Conservation (phyloP, 352 stramenopile genomes). For the Pythium sukuiense region DNA sequence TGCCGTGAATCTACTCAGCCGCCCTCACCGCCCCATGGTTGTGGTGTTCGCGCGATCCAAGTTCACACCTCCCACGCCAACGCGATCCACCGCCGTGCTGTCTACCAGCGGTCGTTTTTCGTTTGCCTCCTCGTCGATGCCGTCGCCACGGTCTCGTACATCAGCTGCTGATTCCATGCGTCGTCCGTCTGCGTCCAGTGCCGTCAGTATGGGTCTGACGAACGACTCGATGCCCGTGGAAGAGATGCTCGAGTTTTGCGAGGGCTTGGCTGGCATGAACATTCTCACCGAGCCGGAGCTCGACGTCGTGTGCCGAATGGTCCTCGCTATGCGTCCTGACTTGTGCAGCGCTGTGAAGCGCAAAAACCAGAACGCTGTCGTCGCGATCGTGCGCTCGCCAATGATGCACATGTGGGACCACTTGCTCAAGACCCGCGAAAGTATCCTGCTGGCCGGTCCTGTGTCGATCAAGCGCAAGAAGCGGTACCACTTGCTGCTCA, state of each 20-base stretch:
- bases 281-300: constrained; percentile 65
- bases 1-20: constrained; percentile 75
- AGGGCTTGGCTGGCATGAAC: constrained; percentile 50
- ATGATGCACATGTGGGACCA: constrained; percentile 85
- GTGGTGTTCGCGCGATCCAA: constrained; percentile 80
- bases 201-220: constrained; percentile 35
- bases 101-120: constrained; percentile 55
- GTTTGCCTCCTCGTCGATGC: constrained; percentile 69
- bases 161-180: constrained; percentile 21
- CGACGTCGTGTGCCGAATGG: constrained; percentile 78
- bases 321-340: constrained; percentile 72
- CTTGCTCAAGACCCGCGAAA: constrained; percentile 81
- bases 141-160: constrained; percentile 44
- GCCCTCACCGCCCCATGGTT: constrained; percentile 64
- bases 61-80: constrained; percentile 55
- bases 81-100: constrained; percentile 36
- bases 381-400: constrained; percentile 78
- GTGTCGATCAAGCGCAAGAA: constrained; percentile 86
- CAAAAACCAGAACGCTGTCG: constrained; percentile 81
- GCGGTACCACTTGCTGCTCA: constrained; percentile 80
- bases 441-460: constrained; percentile 74
- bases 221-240: constrained; percentile 57
- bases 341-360: constrained; percentile 74
- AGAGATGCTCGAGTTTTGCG: constrained; percentile 87
- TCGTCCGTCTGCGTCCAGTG: constrained; percentile 24